Conservation (phyloP, 73 alveolate genomes). For the Tetrahymena borealis region DNA sequence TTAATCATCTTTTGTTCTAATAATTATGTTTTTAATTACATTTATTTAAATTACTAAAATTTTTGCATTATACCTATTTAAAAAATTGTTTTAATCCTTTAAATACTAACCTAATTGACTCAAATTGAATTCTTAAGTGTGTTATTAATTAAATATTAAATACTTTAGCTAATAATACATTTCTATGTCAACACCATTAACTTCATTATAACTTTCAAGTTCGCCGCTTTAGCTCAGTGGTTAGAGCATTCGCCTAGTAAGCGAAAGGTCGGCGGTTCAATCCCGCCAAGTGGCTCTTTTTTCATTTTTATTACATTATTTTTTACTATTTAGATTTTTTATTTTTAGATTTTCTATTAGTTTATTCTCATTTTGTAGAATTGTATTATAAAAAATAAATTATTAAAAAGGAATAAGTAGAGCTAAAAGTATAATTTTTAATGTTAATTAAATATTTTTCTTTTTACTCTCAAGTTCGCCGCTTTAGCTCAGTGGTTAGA, state of each 20-base stretch:
- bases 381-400: too few species aligned
- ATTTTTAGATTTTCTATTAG: not conserved
- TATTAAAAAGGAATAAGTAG: not conserved
- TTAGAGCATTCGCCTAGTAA: constrained; percentile 3
- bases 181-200: not conserved
- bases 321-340: not conserved
- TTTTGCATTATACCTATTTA: too few species aligned
- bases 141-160: too few species aligned
- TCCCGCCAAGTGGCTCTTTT: constrained; percentile 6
- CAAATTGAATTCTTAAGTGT: too few species aligned
- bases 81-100: too few species aligned
- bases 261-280: constrained; percentile 7
- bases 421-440: not conserved
- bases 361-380: too few species aligned
- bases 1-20: too few species aligned
- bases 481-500: constrained; percentile 4
- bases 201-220: not conserved
- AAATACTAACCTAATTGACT: too few species aligned
- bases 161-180: too few species aligned
- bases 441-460: not conserved
- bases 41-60: too few species aligned
- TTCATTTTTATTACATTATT: too few species aligned
- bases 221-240: constrained; percentile 7
- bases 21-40: too few species aligned
- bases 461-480: not conserved